These are phyloP conservation scores for Tuber aestivum DNA, from an alignment of 495 filamentous ascomycete genomes.

Conservation along the genomic window DNA sequence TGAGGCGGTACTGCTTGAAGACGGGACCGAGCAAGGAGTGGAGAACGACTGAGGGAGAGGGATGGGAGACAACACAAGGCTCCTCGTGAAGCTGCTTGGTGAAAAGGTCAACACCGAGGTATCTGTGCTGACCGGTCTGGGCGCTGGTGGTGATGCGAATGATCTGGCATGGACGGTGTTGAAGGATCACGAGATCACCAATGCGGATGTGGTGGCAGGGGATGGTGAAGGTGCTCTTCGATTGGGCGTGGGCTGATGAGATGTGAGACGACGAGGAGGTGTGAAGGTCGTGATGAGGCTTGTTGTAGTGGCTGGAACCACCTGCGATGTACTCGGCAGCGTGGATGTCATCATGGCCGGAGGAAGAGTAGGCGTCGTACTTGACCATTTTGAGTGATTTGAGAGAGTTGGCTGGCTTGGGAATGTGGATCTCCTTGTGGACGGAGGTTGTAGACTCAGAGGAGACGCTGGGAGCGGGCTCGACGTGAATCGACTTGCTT, in stretches of 20 bases:
- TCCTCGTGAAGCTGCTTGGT: slow-evolving; percentile 99
- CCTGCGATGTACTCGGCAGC: slow-evolving; percentile 3
- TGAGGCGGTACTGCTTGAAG: slow-evolving; percentile 99
- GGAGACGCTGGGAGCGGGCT: slow-evolving; percentile 10
- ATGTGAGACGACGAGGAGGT: slow-evolving; percentile 37
- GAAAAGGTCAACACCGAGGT: slow-evolving; percentile 99
- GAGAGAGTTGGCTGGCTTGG: not conserved
- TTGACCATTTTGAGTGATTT: slow-evolving; percentile 41
- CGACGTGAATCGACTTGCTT: not conserved
- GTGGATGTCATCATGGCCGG: slow-evolving; percentile 22
- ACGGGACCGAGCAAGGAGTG: slow-evolving; percentile 99
- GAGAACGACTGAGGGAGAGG: slow-evolving; percentile 88
- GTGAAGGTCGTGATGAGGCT: slow-evolving; percentile 22
- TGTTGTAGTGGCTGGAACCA: slow-evolving; percentile 6
- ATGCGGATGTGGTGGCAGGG: slow-evolving; percentile 98
- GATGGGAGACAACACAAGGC: slow-evolving; percentile 95
- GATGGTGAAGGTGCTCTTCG: slow-evolving; percentile 79
- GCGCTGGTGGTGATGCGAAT: slow-evolving; percentile 98
- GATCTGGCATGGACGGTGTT: slow-evolving; percentile 98
- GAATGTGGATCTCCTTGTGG: not conserved
- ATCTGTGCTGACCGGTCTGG: slow-evolving; percentile 98
- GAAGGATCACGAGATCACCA: slow-evolving; percentile 96
- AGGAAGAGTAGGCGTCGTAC: slow-evolving; percentile 33
- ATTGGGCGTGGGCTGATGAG: slow-evolving; percentile 51
- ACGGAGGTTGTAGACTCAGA: slow-evolving; percentile 24